Evolutionary conservation across 129 eudicot species (phyloP), one percentile per base, ranked within the genome.

Genomic region (Cynara cardunculus): DNA sequence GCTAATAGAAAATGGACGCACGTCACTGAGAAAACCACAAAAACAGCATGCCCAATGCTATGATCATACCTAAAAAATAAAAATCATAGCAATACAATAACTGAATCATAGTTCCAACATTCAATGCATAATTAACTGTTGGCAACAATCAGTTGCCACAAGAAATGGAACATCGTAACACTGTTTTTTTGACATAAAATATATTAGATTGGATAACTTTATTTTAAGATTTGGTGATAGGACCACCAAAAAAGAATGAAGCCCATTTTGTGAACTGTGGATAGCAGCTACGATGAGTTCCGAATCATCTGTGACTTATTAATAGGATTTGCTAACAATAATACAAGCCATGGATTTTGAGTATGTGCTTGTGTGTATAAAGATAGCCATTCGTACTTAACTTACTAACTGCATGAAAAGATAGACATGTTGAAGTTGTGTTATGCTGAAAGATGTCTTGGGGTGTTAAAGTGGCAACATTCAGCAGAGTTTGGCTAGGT

Each of bases 21-120:
- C 53, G 91, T 81, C 75, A 87, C 97, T 68, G 95, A 89, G 32
- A 90, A 78, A 80, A 92, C 92, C 68, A 95, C 99, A 81, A 82
- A 95, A 87, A 89, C 95, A 69, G 99, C 90, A 89, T 95, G 99
- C 19, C 94, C 95, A n/a, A 84, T 82, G 82, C 95, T 92, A 73
- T 92, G 97, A 84, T 92, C 99, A 81, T 92, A 95, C 93, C 99
- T 95, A 91, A 74, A 74, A 86, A 88, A 49, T 53, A 77, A 12
- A 61, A 75, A 71, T 69, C 71, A 73, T 28, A 56, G 41, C 68
- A 73, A 73, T 19, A 34, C 37, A 66, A 61, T 34, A 77, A 72
- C 25, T 35, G 71, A 72, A n/a, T 46, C 46, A 76, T 18, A 24
- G 7, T 71, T 49, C 3, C 62, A 41, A 12, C 27, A 19, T 64